Percentiles rank a stretch among this genome's conserved stretches.
phyloP scores from a whole-genome alignment of 129 eudicot genomes.

The Artemisia annua region DNA sequence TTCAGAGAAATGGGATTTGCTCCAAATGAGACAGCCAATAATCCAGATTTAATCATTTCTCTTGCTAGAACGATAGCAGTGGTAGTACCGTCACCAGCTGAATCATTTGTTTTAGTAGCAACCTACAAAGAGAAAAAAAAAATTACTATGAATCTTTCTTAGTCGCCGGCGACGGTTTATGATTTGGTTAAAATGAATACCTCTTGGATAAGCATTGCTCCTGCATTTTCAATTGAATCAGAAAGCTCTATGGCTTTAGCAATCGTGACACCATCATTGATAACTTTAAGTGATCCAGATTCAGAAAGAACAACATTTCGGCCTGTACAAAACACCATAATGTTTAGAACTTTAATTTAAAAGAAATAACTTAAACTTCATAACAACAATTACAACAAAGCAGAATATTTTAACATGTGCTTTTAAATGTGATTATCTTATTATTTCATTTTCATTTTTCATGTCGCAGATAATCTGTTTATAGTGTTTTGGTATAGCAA shows the following conservation, averaged over 20 bases:
- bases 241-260: conserved; percentile 86
- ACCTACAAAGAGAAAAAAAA: too few species aligned
- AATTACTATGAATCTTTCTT: neutral
- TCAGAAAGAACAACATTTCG: conserved; percentile 88
- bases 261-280: conserved; percentile 85
- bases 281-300: conserved; percentile 66
- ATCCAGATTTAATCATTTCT: conserved; percentile 81
- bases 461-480: too few species aligned
- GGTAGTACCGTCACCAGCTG: conserved; percentile 95
- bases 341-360: neutral
- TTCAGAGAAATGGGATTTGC: conserved; percentile 79
- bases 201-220: conserved; percentile 80
- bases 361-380: neutral
- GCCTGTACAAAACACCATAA: conserved; percentile 45
- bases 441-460: neutral
- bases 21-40: conserved; percentile 76
- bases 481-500: too few species aligned
- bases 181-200: conserved; percentile 33
- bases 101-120: too few species aligned
- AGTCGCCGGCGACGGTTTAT: neutral
- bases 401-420: neutral
- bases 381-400: neutral
- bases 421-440: neutral
- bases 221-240: conserved; percentile 85
- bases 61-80: conserved; percentile 93